Conservation (phyloP, 805 yeast genomes). For the Suhomyces pyralidae region DNA sequence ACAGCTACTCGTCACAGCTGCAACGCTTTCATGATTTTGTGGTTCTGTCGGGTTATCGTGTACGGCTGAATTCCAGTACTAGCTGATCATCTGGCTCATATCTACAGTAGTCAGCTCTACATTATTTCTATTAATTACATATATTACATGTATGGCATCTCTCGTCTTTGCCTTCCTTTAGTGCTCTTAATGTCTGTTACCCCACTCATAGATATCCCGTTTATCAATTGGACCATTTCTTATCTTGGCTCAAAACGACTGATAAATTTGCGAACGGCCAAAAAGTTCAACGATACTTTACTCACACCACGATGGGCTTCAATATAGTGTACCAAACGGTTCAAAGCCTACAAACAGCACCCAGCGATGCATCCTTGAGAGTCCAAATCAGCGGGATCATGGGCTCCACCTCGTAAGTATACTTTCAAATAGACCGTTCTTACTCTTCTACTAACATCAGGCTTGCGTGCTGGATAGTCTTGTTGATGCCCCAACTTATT, state of each 20-base stretch:
- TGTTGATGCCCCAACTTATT: conserved; percentile 70
- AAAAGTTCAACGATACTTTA: not conserved
- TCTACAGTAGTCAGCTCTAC: too few relatives aligned
- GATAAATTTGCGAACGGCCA: not conserved
- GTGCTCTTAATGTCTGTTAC: too few relatives aligned
- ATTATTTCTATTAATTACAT: not conserved
- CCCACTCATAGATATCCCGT: not conserved
- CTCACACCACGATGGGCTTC: conserved; percentile 2
- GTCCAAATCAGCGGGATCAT: conserved; percentile 55
- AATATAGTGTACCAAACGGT: not conserved
- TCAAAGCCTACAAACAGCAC: not conserved
- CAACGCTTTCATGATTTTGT: too few relatives aligned
- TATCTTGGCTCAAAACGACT: not conserved
- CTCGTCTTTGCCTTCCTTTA: not conserved
- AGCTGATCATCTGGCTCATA: not conserved
- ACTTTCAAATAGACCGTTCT: too few relatives aligned
- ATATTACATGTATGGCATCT: too few relatives aligned
- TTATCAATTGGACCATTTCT: not conserved
- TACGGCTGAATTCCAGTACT: not conserved
- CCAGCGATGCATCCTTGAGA: conserved; percentile 21
- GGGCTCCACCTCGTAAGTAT: conserved; percentile 59
- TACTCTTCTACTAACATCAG: conserved; percentile 19
- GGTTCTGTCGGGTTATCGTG: not conserved
- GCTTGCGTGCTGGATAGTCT: conserved; percentile 76
- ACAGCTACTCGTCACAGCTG: too few relatives aligned